These are phyloP conservation scores for Kazachstania kunashirensis DNA, from an alignment of 805 yeast species.

Conservation along the genomic window DNA sequence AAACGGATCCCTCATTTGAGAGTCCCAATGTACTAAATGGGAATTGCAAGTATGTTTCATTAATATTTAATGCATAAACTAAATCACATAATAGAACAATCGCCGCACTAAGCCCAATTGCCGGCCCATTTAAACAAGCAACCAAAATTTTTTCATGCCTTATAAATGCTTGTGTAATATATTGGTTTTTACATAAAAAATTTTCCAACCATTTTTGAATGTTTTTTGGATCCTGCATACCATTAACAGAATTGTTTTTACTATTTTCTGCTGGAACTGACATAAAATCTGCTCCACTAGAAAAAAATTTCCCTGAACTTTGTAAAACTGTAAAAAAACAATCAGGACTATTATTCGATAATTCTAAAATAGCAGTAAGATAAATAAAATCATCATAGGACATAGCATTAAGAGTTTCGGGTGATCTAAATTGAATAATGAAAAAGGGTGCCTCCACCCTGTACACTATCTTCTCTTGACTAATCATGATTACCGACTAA, in stretches of 20 bases:
- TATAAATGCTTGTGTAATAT: constrained; percentile 55
- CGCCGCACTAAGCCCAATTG: constrained; percentile 68
- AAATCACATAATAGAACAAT: constrained; percentile 69
- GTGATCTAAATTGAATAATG: constrained; percentile 57
- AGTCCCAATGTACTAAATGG: constrained; percentile 81
- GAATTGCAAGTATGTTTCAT: constrained; percentile 49
- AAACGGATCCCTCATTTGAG: constrained; percentile 72
- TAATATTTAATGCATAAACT: constrained; percentile 46
- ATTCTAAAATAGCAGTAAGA: constrained; percentile 47
- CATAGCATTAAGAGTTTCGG: constrained; percentile 56
- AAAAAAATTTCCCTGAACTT: constrained; percentile 65
- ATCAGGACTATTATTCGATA: constrained; percentile 52
- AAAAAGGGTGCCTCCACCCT: constrained; percentile 30
- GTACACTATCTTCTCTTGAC: constrained; percentile 11
- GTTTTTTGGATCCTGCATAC: constrained; percentile 20
- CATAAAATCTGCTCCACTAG: constrained; percentile 75
- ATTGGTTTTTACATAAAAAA: constrained; percentile 64
- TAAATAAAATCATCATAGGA: constrained; percentile 53
- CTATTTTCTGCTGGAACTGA: constrained; percentile 10
- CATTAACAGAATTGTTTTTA: constrained; percentile 5
- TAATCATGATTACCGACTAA: neutral
- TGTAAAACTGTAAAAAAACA: constrained; percentile 59
- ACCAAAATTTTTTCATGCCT: constrained; percentile 64
- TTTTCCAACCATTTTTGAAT: constrained; percentile 39
- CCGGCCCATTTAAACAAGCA: constrained; percentile 80